These are phyloP conservation scores for Pseudogymnoascus sp. DNA, from an alignment of 2,329 filamentous ascomycete species.

Conservation along the genomic window DNA sequence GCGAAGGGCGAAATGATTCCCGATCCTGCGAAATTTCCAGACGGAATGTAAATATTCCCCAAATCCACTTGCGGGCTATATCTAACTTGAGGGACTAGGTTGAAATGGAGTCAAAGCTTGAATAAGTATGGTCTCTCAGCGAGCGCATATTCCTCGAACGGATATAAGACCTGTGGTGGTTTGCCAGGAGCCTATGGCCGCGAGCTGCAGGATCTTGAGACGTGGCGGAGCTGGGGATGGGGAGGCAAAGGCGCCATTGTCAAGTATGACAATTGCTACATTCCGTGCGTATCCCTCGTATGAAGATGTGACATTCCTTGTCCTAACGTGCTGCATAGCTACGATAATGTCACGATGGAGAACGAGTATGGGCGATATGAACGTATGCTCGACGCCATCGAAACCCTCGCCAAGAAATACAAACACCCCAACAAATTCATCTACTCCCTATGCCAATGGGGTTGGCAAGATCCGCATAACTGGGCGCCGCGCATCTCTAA, in stretches of 20 bases:
- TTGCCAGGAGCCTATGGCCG: slow-evolving; percentile 21
- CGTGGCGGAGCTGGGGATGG: slow-evolving; percentile 20
- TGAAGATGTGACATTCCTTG: background rate
- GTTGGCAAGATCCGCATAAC: slow-evolving; percentile 33
- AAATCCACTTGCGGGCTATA: background rate
- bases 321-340: background rate
- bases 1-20: background rate
- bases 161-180: slow-evolving; percentile 19
- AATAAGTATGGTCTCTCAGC: background rate
- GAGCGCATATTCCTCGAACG: background rate
- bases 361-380: slow-evolving; percentile 25
- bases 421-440: slow-evolving; percentile 18
- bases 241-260: slow-evolving; percentile 15
- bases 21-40: background rate
- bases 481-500: slow-evolving; percentile 23
- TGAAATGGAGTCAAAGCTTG: background rate
- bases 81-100: background rate
- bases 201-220: slow-evolving; percentile 20
- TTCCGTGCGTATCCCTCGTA: slow-evolving; percentile 14
- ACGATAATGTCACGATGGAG: slow-evolving; percentile 25
- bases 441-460: slow-evolving; percentile 36
- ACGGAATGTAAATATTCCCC: background rate
- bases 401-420: background rate
- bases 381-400: slow-evolving; percentile 22
- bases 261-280: slow-evolving; percentile 26